Conservation (phyloP, 495 filamentous ascomycete genomes). For the Ramalina intermedia region DNA sequence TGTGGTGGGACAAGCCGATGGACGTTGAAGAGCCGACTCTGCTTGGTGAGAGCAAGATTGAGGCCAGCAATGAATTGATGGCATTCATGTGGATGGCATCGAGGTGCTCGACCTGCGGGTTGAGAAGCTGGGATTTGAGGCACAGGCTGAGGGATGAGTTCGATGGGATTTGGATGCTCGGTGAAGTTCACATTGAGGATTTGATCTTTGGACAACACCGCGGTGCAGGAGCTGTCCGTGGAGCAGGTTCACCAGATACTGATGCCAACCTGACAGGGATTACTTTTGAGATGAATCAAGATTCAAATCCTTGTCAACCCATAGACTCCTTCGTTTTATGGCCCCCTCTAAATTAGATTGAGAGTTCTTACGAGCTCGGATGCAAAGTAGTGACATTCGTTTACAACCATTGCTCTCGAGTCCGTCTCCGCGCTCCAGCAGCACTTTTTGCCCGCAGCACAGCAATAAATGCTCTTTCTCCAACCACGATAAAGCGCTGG, state of each 20-base stretch:
- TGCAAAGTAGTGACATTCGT: background rate
- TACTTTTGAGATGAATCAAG: background rate
- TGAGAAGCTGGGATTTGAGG: background rate
- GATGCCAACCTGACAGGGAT: background rate
- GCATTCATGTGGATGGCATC: constrained; percentile 12
- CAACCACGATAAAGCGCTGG: background rate
- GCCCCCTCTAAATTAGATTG: background rate
- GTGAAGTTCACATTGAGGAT: background rate
- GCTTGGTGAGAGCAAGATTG: background rate
- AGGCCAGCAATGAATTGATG: background rate
- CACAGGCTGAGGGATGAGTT: constrained; percentile 1
- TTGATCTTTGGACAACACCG: background rate
- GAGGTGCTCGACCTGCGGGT: background rate
- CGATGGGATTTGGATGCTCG: constrained; percentile 4
- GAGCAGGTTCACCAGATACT: background rate
- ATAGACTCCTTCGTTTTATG: background rate
- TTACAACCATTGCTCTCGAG: background rate
- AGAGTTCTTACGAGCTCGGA: background rate
- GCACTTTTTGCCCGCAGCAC: background rate
- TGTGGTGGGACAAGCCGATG: constrained; percentile 31
- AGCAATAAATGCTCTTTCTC: background rate
- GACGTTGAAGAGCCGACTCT: constrained; percentile 18
- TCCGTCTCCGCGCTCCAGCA: background rate
- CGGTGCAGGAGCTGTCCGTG: no score
- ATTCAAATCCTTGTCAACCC: background rate